Base-by-base conservation (phyloP, 1,284 basidiomycete species). In the Butyriboletus appendiculatus region DNA sequence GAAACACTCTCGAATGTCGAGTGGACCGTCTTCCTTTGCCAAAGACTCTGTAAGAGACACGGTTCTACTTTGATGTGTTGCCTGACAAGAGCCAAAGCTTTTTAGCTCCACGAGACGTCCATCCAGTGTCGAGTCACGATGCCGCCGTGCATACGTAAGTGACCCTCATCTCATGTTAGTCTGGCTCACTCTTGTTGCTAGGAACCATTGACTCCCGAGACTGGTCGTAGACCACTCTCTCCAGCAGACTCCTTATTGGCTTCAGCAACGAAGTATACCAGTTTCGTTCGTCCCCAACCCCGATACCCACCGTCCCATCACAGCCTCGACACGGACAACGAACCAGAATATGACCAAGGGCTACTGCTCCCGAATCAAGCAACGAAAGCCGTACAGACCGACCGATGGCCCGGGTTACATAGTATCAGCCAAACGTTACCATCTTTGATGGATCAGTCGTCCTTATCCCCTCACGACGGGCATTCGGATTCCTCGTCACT, bases 311-410 rank as follows among this genome's bases (percentile, higher is more conserved):
- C 56, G 11, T 72, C 73, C 16, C 75, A 75, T 52, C 65, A 77
- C 42, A 80, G 73, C 59, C 72, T 77, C 34, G 83, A 86, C 43
- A 57, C 76, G 20, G 81, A 81, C 18, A 76, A 79, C 28, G 75
- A 77, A 22, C 70, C 67, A 38, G 67, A 71, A 22, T 69, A 69
- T 42, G 74, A 74, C 10, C 71, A 69, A 14, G 63, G 61, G 11
- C 56, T 68, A 7, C 53, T 73, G 48, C 70, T 70, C 4, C 62
- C 73, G 7, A 76, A 81, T 62, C 78, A 73, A 59, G 66, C 73
- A 20, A 86, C 85, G 15, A 79, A 82, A 41, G 88, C 82, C 5
- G 81, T 92, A 2, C 94, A 95, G 67, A 94, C 91, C 0, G 90
- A 94, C 47, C 59, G 65, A 24, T 73, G 67, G 58, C 58, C 44